Evolutionary conservation across 148 eudicot species (phyloP).

Genomic region (Suaeda aralocaspica): DNA sequence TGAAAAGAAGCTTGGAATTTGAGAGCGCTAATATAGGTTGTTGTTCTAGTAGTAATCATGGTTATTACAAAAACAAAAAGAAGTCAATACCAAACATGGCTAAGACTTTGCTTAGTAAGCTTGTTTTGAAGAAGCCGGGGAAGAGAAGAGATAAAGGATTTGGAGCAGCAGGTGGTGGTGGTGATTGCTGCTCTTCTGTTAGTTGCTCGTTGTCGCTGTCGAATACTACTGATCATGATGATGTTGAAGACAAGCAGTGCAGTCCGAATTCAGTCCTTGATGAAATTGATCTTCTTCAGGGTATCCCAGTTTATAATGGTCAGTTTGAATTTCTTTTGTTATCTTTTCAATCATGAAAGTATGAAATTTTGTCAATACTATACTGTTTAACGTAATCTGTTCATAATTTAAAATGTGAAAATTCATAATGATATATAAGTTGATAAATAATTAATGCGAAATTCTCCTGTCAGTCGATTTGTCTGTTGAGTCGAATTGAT

Average conservation of each 20-base stretch:
- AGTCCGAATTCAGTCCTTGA: conserved; percentile 72
- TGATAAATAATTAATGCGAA: too few species aligned
- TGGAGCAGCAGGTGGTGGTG: conserved; percentile 5
- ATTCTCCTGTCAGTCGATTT: too few species aligned
- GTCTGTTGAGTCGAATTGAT: too few species aligned
- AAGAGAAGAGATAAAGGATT: conserved; percentile 6
- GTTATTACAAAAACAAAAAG: conserved; percentile 3
- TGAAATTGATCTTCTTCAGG: conserved; percentile 33
- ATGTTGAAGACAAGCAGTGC: conserved; percentile 46
- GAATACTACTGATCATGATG: conserved; percentile 34
- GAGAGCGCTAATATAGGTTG: conserved; percentile 9
- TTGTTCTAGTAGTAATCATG: conserved; percentile 7
- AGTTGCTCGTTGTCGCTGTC: conserved; percentile 29
- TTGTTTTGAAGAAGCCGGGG: conserved; percentile 13
- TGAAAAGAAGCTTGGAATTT: conserved; percentile 13
- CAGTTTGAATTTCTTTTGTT: neutral
- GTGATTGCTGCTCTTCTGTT: conserved; percentile 29
- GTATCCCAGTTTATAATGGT: conserved; percentile 35
- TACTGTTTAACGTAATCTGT: too few species aligned
- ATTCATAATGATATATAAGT: too few species aligned
- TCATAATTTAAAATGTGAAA: too few species aligned
- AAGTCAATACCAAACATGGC: conserved; percentile 29
- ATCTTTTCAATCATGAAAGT: neutral
- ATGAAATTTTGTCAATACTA: neutral
- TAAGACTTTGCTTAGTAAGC: conserved; percentile 27